Evolutionary conservation across 139 green algal species (phyloP), one percentile per base, ranked within the genome.

Genomic region (Ettlia oleoabundans): DNA sequence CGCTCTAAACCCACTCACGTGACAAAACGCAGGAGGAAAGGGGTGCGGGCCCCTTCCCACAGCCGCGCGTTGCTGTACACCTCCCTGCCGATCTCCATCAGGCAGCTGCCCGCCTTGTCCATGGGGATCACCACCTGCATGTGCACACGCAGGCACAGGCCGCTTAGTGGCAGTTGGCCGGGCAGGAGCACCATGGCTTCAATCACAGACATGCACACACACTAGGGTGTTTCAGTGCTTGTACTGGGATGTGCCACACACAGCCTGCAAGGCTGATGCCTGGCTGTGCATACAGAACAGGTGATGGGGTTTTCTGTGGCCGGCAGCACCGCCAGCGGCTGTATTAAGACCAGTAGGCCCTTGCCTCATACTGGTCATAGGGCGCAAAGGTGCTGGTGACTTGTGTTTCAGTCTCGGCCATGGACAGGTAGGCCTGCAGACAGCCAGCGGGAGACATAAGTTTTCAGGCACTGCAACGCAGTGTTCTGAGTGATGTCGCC

Each of bases 361-460:
- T 64, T 40, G 94, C 84, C 83, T 95, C 92, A 33, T 89, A 90
- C 74, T 96, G 92, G 52, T 93, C 85, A 75, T 95, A 95, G 32
- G 86, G 82, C 22, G 87, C 86, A n/a, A 86, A 86, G 19, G 74
- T 73, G 38, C 58, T 40, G 7, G 82, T 83, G 9, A 78, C 2
- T 0, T 24, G 38, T 52, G 80, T 93, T 26, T 82, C 76, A 35
- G 22, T 51, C 7, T 91, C 88, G 22, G 47, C 86, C 32, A 66
- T 75, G 21, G 35, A 63, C 15, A 87, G 30, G 41, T 72, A 88
- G 30, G 69, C n/a, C 47, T 67, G 65, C 10, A 66, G 70, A 78
- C 35, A 77, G 21, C 38, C n/a, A n/a, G n/a, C n/a, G n/a, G n/a
- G n/a, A n/a, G n/a, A n/a, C n/a, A n/a, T n/a, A n/a, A n/a, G n/a